A percentile compares a stretch with the other conserved stretches of the same genome.
phyloP scores from a whole-genome alignment of 2,329 filamentous ascomycete genomes.

The Cladosporium sp. region DNA sequence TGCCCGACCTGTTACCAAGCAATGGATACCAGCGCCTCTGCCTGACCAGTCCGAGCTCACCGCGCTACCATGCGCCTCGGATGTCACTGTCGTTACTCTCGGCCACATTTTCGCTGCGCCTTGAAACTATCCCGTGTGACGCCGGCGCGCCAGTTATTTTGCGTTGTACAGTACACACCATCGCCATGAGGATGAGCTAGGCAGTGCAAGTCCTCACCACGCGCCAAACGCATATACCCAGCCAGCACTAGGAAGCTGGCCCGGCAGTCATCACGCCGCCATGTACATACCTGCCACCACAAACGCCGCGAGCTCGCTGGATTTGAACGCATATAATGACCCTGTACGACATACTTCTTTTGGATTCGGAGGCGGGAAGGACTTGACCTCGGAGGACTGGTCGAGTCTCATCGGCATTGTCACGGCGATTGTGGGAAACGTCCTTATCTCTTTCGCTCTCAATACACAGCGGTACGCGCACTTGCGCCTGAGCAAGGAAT shows the following conservation, averaged over 20 bases:
- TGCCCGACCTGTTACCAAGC: neutral
- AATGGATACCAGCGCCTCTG: conserved; percentile 2
- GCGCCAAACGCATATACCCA: conserved; percentile 1
- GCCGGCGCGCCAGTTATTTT: neutral
- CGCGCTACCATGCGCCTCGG: conserved; percentile 12
- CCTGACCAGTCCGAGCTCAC: conserved; percentile 7
- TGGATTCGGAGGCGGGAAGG: conserved; percentile 7
- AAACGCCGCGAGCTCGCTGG: neutral
- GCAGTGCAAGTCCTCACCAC: neutral
- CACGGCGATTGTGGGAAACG: conserved; percentile 87
- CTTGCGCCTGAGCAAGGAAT: conserved; percentile 74
- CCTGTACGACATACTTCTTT: conserved; percentile 5
- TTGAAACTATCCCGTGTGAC: neutral
- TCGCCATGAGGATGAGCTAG: conserved; percentile 6
- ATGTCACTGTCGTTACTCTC: neutral
- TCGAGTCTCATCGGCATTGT: conserved; percentile 93
- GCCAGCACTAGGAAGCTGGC: neutral
- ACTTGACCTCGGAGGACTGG: conserved; percentile 54
- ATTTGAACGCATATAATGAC: neutral
- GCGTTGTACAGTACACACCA: neutral
- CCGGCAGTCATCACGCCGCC: neutral
- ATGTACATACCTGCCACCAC: conserved; percentile 16
- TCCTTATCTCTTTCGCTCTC: conserved; percentile 90
- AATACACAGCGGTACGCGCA: conserved; percentile 98
- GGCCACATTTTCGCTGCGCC: neutral